Evolutionary conservation across 2,329 filamentous ascomycete genomes (phyloP), one percentile per base, ranked within the genome.

Genomic region (Eutypa lata): DNA sequence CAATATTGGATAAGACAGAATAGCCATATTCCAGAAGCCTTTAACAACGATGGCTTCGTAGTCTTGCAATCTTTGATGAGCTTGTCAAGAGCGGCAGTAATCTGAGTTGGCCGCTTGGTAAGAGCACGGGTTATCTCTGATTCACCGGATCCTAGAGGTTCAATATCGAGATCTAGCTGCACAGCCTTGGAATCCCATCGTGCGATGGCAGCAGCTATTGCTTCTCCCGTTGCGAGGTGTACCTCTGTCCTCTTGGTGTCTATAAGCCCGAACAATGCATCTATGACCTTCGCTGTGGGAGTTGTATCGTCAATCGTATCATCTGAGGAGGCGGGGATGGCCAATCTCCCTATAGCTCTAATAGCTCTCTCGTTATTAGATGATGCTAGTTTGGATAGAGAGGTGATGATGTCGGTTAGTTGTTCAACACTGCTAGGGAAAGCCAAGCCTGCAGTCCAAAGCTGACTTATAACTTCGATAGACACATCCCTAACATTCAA

Each of bases 1-100:
- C 91, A 95, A 69, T 94, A 91, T 65, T 97, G 91, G 8, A 97
- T 86, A 3, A 97, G 73, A 64, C 89, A 96, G 54, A 97, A 86
- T 0, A 97, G 80, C 94, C 94, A 97, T 61, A 99, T 96, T 0
- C 91, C 91, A 0, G 92, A 93, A 3, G 93, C 91, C 67, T 96
- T 96, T 61, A 91, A 86, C 4, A 97, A 76, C 0, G 91, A 89
- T 1, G 94, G 94, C 65, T 97, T 97, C 0, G 90, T 91, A 8
- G 87, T 84, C 62, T 88, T 87, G 73, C 89, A 94, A 63, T 94
- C 88, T 2, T 75, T 74, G 46, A 97, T 77, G 2, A 95, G 80
- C 65, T 87, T 91, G 54, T 89, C 82, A 5, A 96, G 73, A 1
- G 90, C 77, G 0, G 74, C 71, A 8, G 73, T 72, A 24, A 88